phyloP scores from a whole-genome alignment of 108 stramenopile species.

The Chaetoceros muelleri region DNA sequence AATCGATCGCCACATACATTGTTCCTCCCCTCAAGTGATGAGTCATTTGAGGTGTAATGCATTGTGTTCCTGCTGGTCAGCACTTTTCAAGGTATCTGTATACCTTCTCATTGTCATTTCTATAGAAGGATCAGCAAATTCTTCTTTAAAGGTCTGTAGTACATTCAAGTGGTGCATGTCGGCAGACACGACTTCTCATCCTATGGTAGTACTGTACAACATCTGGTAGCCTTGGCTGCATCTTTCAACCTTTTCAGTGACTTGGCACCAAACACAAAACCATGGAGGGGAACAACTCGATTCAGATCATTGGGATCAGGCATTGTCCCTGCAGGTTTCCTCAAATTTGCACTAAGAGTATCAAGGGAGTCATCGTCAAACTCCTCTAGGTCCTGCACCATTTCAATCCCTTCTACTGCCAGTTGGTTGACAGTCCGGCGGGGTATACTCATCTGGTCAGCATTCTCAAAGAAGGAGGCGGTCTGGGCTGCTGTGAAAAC shows the following conservation, averaged over 20 bases:
- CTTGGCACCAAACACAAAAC: too few species aligned
- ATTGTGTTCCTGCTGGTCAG: neutral
- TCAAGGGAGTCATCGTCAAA: neutral
- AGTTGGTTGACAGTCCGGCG: neutral
- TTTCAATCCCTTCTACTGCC: too few species aligned
- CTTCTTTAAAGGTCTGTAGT: slow-evolving; percentile 6
- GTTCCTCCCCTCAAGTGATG: too few species aligned
- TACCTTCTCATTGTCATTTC: too few species aligned
- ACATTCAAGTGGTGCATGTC: neutral
- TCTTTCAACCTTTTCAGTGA: neutral
- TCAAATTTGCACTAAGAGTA: slow-evolving; percentile 1
- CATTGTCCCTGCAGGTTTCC: neutral
- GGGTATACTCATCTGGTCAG: slow-evolving; percentile 1
- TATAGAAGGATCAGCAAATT: too few species aligned
- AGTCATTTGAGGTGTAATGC: neutral
- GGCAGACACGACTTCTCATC: neutral
- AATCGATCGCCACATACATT: slow-evolving; percentile 2
- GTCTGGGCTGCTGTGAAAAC: slow-evolving; percentile 6
- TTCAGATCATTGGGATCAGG: neutral
- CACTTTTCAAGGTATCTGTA: neutral
- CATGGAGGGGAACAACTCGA: neutral
- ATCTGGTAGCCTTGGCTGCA: slow-evolving; percentile 2
- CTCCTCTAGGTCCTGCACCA: slow-evolving; percentile 4
- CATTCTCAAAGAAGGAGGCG: slow-evolving; percentile 3
- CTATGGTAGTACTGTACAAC: neutral